Evolutionary conservation across 2,329 filamentous ascomycete species (phyloP), one percentile per base, ranked within the genome.

Genomic region (Trichoderma sp.): DNA sequence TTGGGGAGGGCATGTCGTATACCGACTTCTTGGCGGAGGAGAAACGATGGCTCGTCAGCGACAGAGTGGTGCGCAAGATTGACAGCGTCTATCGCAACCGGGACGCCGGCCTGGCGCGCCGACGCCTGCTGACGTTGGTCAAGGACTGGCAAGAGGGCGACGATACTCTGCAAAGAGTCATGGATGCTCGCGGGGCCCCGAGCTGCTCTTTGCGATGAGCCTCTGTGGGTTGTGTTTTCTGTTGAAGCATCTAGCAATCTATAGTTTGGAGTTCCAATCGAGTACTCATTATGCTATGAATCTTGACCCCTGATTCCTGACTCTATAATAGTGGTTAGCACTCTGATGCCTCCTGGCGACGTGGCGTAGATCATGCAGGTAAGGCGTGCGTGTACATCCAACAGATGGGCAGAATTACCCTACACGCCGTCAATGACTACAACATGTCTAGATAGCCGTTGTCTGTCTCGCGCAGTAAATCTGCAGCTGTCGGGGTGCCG

Each of bases 61-160:
- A 81, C 68, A 73, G 72, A 7, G 78, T 79, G 63, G 77, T 81
- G 19, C 72, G 78, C 47, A 77, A 79, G 65, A 79, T 80, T 55
- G 78, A 80, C 67, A 79, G 77, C 17, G 78, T 79, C 43, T 81
- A 80, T 64, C 76, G 78, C 14, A 80, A 79, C 60, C 72, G 77
- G 10, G 78, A 81, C 63, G 75, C 75, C 12, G 76, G 75, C 5
- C 68, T 74, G 56, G 76, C 76, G 7, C 72, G 77, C n/a, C 71
- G 76, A 1, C 73, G 74, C 17, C 65, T 77, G 43, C 67, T 76
- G 71, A 74, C 71, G 34, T 69, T 79, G 64, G 71, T 76, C 21
- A 79, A 79, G 62, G 70, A 75, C 45, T 80, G 78, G 78, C 73
- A 78, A 48, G 76, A 78, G 65, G 74, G 73, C 5, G 77, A 79